Base-by-base conservation (phyloP, 768 basidiomycete species). In the Termitomyces sp. region DNA sequence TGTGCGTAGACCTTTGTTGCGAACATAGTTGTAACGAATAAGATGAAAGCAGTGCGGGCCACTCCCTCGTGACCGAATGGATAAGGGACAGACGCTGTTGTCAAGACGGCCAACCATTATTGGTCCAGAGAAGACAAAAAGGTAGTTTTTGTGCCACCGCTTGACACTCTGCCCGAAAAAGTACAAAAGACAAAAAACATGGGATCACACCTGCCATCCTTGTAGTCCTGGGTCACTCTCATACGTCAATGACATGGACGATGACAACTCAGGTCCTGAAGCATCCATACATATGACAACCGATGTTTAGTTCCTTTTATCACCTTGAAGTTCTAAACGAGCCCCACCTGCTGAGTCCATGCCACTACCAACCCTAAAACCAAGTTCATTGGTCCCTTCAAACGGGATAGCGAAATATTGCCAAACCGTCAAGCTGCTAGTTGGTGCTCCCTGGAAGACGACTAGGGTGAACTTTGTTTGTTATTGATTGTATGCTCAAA, bases 1-100 rank as follows among this genome's bases (percentile, higher is more conserved):
- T 41, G 21, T n/a, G 30, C n/a, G 33, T 49, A 41, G 41, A 40
- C 51, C 58, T 59, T 55, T 55, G 49, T 59, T 55, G 42, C 31
- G 43, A 52, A 48, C 50, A 49, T 37, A 33, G 55, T 28, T 23
- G 51, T 56, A 52, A 50, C 50, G 53, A 54, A 31, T 26, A 49
- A 40, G 60, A 61, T 54, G 58, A 61, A 57, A 58, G 50, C 35
- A 30, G 43, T 30, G n/a, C 26, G 17, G 10, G 17, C 9, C 15
- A 50, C 50, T 38, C 35, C 23, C 26, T 38, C 26, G 17, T 14
- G 11, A 51, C 28, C 9, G 9, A 46, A 15, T 30, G 45, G n/a
- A 46, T 30, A 30, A 46, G 21, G 50, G 23, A 37, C 14, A 31
- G 17, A 37, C 5, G 26, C n/a, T 12, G 50, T 51, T 51, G 38